Evolutionary conservation across 2,329 filamentous ascomycete species (phyloP), one percentile per base, ranked within the genome.

Genomic region (Sphaerostilbella broomeana): DNA sequence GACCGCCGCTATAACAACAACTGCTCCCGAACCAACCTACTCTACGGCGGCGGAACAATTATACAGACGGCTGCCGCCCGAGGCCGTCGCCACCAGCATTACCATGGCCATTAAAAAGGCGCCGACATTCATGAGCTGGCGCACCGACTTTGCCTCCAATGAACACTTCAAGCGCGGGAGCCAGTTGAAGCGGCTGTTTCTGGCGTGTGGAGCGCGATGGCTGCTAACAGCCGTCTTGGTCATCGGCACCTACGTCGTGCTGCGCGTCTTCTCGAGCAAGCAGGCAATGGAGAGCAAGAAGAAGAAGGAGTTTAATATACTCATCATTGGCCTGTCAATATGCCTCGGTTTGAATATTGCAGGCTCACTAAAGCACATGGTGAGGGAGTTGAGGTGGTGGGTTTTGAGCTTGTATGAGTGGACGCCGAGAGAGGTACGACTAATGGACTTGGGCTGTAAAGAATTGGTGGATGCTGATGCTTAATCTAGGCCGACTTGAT

Each of bases 351-450:
- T 71, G 34, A 63, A 64, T 33, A 60, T 69, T 28, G 59, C 62
- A 3, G 65, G 57, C 45, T 59, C 60, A 6, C 55, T 72, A 16
- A 68, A 68, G 41, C 59, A 58, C 19, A 64, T 69, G 58, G 61
- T 65, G 4, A 50, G 57, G 11, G 65, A 68, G 43, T 51, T 68
- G 44, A 56, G 68, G n/a, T 71, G 68, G 65, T 67, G 64, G 53
- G 60, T 70, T 19, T 47, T 72, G 28, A 61, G 58, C 41, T 51
- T 54, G 7, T 51, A 57, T 5, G 54, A 58, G 26, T 57, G 63
- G 43, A 59, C 58, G 22, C 51, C 62, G 27, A 51, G 50, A 5
- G 67, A 71, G 54, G 67, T 67, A 35, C n/a, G 54, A 41, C 20
- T 22, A n/a, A 18, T 16, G n/a, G 6, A 40, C 17, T 6, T 10